Base-by-base conservation (phyloP, 257 asterid genomes). In the Perilla frutescens region DNA sequence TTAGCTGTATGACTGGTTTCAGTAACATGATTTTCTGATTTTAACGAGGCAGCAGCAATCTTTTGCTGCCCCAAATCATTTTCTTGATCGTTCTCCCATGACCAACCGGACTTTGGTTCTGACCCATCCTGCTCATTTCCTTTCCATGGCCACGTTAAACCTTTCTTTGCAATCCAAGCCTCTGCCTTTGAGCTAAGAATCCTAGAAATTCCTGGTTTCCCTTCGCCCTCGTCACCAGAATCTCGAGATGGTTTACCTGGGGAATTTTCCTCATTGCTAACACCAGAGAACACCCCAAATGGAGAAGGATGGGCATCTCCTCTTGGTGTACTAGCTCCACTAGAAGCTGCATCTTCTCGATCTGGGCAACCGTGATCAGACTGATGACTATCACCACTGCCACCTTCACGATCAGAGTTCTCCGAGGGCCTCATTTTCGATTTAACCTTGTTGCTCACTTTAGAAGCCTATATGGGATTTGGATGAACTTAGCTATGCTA, bases 281-380 rank as follows among this genome's bases (percentile, higher is more conserved):
- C 77, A 70, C 81, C 78, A 66, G 93, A 84, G 74, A 86, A 84
- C 62, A 83, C 87, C 59, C 96, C 98, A 80, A 87, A 83, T 34
- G 94, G 87, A 57, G 96, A 86, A 78, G 82, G 87, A 61, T 71
- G 88, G 39, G 77, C 59, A 64, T 95, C 96, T 70, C 91, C 97
- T 78, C 88, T 81, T 36, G 99, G 97, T 7, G 96, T 92, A 77
- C 96, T 90, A 60, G 94, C 90, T 68, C 89, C 96, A 87, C 97
- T 89, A 7, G 96, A 92, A 71, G 90, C 88, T 36, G 87, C 96
- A 89, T 92, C 96, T 29, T 95, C 98, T 81, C 87, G 83, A 41
- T 87, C 96, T 0, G 81, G 73, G 68, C 74, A 79, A 73, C 80
- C 85, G 37, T 84, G 90, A 57, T 90, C 96, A 3, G 95, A 90